Evolutionary conservation across 1,284 basidiomycete genomes (phyloP).

Genomic region (Mycosarcoma mackinlayi): DNA sequence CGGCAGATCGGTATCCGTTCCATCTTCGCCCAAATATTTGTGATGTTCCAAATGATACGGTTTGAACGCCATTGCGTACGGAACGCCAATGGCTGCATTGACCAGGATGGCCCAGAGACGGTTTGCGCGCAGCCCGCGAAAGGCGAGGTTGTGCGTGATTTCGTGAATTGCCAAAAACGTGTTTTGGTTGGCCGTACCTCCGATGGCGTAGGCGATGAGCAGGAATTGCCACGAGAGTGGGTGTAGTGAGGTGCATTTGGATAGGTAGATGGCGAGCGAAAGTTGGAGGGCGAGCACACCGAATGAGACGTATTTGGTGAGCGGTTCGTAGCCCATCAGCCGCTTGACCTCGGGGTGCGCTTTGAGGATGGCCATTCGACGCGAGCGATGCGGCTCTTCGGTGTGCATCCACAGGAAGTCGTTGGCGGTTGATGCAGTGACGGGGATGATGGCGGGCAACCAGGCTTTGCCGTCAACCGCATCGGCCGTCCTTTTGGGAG

Average conservation of each 20-base stretch:
- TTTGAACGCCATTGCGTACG: slow-evolving; percentile 97
- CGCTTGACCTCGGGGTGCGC: slow-evolving; percentile 92
- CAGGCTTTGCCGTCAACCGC: slow-evolving; percentile 50
- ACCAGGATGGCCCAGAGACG: slow-evolving; percentile 88
- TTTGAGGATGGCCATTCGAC: slow-evolving; percentile 89
- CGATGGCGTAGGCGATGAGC: slow-evolving; percentile 83
- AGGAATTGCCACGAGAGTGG: slow-evolving; percentile 81
- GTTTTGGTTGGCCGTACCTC: slow-evolving; percentile 96
- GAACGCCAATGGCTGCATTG: slow-evolving; percentile 91
- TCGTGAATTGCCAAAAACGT: slow-evolving; percentile 97
- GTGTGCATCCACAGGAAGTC: slow-evolving; percentile 88
- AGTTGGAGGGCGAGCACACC: slow-evolving; percentile 84
- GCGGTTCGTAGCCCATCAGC: slow-evolving; percentile 92
- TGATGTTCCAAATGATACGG: slow-evolving; percentile 87
- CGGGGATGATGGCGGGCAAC: slow-evolving; percentile 60
- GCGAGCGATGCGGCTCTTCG: slow-evolving; percentile 91
- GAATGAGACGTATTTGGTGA: slow-evolving; percentile 88
- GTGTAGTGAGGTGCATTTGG: slow-evolving; percentile 65
- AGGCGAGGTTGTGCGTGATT: slow-evolving; percentile 97
- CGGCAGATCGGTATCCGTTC: slow-evolving; percentile 93
- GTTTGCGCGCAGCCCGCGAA: slow-evolving; percentile 84
- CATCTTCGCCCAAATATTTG: slow-evolving; percentile 94
- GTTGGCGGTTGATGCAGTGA: slow-evolving; percentile 48
- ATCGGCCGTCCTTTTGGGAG: not conserved
- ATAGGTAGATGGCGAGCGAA: slow-evolving; percentile 72